A percentile compares a stretch with the other conserved stretches of the same genome.
Evolutionary conservation across 768 basidiomycete genomes (phyloP).

Genomic region (Grammothele lineata): DNA sequence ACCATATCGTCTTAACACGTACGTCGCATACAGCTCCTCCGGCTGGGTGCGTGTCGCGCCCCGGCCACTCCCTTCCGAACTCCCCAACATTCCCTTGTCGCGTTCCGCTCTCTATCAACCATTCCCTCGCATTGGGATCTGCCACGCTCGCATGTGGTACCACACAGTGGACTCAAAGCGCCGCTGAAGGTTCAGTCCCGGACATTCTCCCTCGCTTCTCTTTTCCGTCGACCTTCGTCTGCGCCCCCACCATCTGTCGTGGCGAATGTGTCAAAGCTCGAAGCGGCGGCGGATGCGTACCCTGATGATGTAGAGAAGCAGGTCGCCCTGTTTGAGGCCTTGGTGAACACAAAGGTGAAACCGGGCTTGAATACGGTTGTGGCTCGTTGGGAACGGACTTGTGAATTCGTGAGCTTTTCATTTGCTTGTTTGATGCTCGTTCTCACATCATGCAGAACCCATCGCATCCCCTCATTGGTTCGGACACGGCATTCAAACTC

Average conservation of each 20-base stretch:
- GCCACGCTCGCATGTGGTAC: too few species aligned
- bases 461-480: constrained; percentile 62
- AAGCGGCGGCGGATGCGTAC: constrained; percentile 72
- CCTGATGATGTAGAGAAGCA: constrained; percentile 70
- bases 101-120: constrained; percentile 20
- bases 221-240: constrained; percentile 36
- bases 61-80: constrained; percentile 30
- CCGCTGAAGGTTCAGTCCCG: constrained; percentile 5
- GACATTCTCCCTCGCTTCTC: constrained; percentile 26
- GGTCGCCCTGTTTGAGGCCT: constrained; percentile 61
- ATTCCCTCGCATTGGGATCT: neutral
- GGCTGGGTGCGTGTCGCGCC: constrained; percentile 33
- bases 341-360: constrained; percentile 59
- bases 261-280: constrained; percentile 66
- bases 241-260: constrained; percentile 62
- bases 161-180: too few species aligned
- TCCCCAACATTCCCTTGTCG: constrained; percentile 18
- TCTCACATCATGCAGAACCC: constrained; percentile 69
- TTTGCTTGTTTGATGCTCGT: too few species aligned
- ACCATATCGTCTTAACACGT: too few species aligned
- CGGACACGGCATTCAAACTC: constrained; percentile 68
- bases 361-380: constrained; percentile 71
- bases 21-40: constrained; percentile 5
- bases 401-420: constrained; percentile 71
- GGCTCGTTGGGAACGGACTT: constrained; percentile 78